These are phyloP conservation scores for Hypoxylon cercidicola DNA, from an alignment of 495 filamentous ascomycete genomes.

Conservation along the genomic window DNA sequence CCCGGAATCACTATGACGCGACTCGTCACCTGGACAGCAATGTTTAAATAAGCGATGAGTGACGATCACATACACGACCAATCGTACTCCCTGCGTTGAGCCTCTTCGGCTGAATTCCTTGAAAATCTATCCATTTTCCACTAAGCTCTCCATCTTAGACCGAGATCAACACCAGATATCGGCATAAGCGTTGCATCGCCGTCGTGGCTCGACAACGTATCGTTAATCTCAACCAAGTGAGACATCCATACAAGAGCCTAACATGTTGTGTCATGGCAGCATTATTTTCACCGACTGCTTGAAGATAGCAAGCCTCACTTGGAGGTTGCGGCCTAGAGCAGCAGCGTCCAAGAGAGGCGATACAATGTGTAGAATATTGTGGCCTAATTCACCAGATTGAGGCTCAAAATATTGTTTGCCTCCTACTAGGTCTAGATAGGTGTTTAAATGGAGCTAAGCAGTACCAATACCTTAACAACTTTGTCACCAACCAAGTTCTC, in stretches of 20 bases:
- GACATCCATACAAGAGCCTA: constrained; percentile 1
- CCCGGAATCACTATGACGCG: no score
- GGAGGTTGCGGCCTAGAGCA: no score
- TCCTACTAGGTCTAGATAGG: no score
- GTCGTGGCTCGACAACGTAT: constrained; percentile 11
- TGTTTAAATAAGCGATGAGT: no score
- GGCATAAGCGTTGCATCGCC: constrained; percentile 20
- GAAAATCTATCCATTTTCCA: constrained; percentile 1
- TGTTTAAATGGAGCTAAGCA: no score
- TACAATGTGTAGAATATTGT: no score
- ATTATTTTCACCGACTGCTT: not conserved
- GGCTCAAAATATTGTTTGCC: no score
- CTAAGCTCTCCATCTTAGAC: constrained; percentile 4
- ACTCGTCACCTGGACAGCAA: no score
- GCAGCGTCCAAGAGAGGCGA: no score
- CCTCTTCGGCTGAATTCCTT: constrained; percentile 1
- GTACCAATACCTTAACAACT: no score
- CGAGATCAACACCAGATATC: constrained; percentile 25
- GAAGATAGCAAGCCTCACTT: not conserved
- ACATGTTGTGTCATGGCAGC: not conserved
- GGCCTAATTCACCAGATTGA: no score
- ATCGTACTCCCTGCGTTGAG: not conserved
- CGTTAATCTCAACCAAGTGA: constrained; percentile 5
- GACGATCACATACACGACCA: constrained; percentile 20
- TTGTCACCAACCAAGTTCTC: no score